Percentiles rank a stretch among this genome's conserved stretches.
Evolutionary conservation across 2,329 filamentous ascomycete genomes (phyloP).

Genomic region (Fusarium sp.): DNA sequence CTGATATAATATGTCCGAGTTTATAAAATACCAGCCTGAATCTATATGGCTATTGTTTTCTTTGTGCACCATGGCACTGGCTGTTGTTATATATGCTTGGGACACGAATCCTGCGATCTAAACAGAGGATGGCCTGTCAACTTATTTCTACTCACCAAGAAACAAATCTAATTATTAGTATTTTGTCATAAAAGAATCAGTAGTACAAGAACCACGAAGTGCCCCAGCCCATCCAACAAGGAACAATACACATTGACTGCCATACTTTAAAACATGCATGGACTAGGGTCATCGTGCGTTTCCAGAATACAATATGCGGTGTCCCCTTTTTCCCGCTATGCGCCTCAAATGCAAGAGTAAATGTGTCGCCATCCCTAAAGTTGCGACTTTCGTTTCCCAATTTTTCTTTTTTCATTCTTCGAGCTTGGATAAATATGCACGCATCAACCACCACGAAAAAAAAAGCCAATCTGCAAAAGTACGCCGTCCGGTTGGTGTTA

Average conservation of each 20-base stretch:
- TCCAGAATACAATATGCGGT: slow-evolving; percentile 31
- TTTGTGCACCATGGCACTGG: neutral
- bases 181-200: slow-evolving; percentile 40
- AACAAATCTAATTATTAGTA: slow-evolving; percentile 32
- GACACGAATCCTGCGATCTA: neutral
- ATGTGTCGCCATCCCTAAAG: slow-evolving; percentile 12
- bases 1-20: neutral
- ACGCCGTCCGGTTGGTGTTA: slow-evolving; percentile 3
- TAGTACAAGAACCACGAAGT: slow-evolving; percentile 33
- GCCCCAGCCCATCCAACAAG: slow-evolving; percentile 28
- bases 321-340: slow-evolving; percentile 43
- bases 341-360: slow-evolving; percentile 47
- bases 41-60: neutral
- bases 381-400: slow-evolving; percentile 9
- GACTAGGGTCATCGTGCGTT: slow-evolving; percentile 21
- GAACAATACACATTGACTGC: slow-evolving; percentile 17
- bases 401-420: slow-evolving; percentile 21
- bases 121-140: neutral
- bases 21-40: neutral
- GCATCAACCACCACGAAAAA: slow-evolving; percentile 18
- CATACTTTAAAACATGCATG: slow-evolving; percentile 25
- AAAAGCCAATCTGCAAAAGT: slow-evolving; percentile 24
- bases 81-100: neutral
- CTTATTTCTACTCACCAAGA: neutral
- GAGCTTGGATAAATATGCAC: slow-evolving; percentile 16